Evolutionary conservation across 2,329 filamentous ascomycete genomes (phyloP).

Genomic region (Chaetomium sp.): DNA sequence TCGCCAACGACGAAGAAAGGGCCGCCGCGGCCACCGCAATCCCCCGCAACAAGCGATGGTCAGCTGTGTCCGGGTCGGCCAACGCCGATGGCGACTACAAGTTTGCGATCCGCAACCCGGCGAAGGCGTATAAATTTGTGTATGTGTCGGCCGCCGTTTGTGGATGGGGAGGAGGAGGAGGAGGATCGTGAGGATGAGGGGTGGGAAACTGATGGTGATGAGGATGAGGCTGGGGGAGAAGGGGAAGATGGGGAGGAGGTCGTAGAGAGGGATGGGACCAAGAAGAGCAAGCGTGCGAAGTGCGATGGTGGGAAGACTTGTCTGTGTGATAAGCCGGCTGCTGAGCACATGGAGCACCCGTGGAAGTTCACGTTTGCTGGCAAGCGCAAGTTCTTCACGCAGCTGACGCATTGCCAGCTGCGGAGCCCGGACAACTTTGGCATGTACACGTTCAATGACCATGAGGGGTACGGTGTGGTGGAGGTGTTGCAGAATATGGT

Average conservation of each 20-base stretch:
- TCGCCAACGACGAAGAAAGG: too few species aligned
- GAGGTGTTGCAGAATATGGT: constrained; percentile 39
- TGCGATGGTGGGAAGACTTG: constrained; percentile 28
- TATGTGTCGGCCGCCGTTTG: constrained; percentile 18
- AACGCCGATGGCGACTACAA: constrained; percentile 16
- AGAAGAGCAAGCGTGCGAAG: not conserved
- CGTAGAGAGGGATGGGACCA: not conserved
- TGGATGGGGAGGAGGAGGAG: constrained; percentile 5
- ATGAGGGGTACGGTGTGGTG: constrained; percentile 33
- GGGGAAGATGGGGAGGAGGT: not conserved
- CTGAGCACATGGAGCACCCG: constrained; percentile 29
- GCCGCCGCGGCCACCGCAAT: too few species aligned
- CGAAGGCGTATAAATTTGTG: constrained; percentile 12
- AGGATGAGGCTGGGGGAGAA: too few species aligned
- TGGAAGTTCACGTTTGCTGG: constrained; percentile 30
- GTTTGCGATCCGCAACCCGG: not conserved
- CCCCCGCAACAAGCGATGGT: constrained; percentile 13
- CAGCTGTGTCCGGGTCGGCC: constrained; percentile 12
- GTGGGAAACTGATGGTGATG: too few species aligned
- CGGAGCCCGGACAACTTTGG: constrained; percentile 25
- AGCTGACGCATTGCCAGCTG: constrained; percentile 16
- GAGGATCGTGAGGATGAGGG: too few species aligned
- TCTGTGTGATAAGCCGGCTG: constrained; percentile 27
- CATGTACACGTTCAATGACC: constrained; percentile 40
- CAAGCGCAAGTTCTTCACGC: constrained; percentile 23